Base-by-base conservation (phyloP, 495 filamentous ascomycete genomes). In the Penicillium cinerascens region DNA sequence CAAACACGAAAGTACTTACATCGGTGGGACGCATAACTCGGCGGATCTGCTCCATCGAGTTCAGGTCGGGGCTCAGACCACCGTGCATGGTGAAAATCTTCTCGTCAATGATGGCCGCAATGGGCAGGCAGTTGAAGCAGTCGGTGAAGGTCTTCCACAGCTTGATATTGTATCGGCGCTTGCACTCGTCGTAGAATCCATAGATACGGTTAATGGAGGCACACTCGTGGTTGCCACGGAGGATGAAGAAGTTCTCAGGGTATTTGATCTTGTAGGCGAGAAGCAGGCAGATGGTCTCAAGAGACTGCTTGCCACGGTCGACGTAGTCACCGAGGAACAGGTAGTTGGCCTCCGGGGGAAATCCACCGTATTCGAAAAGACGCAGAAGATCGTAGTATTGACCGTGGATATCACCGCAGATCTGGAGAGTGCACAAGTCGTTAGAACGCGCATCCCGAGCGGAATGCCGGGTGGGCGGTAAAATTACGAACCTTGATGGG, bases 51-150 rank as follows among this genome's bases (percentile, higher is more conserved):
- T 98, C 93, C 93, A 98, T 98, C 26, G 93, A 97, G 79, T 97
- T 98, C 43, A 98, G 78, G 64, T 98, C 93, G 23, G 93, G 93
- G 66, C 93, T 97, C 65, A 98, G 76, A 61, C 93, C 93, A 64
- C 93, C 93, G 73, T 98, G 93, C 93, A 98, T 98, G 55, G 93
- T 98, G 82, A 98, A 97, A 63, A 98, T 98, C 87, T 98, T 98
- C 81, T 98, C 93, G 68, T 98, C 93, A 64, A 98, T 98, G 72
- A 98, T 98, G 50, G 93, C 93, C n/a, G 93, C 93, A 72, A 98
- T 98, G 26, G 93, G 93, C 66, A 98, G 72, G 78, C 93, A 98
- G 80, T 98, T 98, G 83, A 98, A 98, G 83, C 93, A 98, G 65
- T 98, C 93, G 35, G 93, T 98, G 68, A 98, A 98, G 6, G 93